Evolutionary conservation across 805 yeast genomes (phyloP).

Genomic region (Suhomyces pyralidae): DNA sequence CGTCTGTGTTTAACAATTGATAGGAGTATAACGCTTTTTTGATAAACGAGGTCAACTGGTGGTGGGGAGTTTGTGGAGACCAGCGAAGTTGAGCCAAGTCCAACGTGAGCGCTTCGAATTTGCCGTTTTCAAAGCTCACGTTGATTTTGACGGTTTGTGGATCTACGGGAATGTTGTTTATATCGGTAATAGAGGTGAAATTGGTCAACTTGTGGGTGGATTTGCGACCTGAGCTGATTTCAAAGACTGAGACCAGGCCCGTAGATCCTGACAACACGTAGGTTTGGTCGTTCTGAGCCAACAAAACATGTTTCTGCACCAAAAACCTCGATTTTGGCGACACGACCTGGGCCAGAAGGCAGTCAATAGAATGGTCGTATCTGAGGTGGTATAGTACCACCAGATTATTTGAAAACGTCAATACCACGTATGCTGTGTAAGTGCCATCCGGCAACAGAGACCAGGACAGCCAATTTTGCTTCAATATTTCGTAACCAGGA

Average conservation of each 20-base stretch:
- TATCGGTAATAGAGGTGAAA: conserved; percentile 2
- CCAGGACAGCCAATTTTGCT: conserved; percentile 15
- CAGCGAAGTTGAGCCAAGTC: conserved; percentile 1
- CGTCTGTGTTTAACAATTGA: conserved; percentile 19
- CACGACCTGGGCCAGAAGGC: background rate
- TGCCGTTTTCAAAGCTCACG: conserved; percentile 19
- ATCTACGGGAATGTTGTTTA: background rate
- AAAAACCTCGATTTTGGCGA: conserved; percentile 3
- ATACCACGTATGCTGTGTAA: background rate
- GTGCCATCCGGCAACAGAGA: background rate
- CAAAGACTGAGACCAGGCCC: conserved; percentile 3
- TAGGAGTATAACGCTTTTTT: conserved; percentile 18
- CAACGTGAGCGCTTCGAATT: conserved; percentile 13
- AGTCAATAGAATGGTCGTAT: background rate
- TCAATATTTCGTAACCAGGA: conserved; percentile 6
- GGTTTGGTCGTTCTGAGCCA: background rate
- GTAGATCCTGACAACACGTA: conserved; percentile 7
- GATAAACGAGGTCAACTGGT: conserved; percentile 16
- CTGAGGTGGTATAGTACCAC: background rate
- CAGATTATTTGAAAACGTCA: background rate
- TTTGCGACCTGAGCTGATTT: background rate
- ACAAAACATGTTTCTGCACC: background rate
- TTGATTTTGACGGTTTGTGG: conserved; percentile 6
- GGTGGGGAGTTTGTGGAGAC: background rate
- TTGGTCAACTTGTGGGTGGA: background rate